These are phyloP conservation scores for Barnettozyma salicaria DNA, from an alignment of 805 yeast species.

Conservation along the genomic window DNA sequence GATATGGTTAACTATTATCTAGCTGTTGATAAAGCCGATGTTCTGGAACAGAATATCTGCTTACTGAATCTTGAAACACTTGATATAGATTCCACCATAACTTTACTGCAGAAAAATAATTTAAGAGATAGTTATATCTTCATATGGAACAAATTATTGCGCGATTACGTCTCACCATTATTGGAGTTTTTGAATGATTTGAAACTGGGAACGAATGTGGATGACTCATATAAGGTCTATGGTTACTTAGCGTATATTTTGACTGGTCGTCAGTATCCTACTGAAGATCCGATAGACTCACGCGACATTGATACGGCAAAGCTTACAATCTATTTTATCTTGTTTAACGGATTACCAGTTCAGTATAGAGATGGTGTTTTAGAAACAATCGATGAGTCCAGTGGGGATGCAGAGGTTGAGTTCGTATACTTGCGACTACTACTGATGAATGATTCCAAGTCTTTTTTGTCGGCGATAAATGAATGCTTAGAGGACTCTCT, in stretches of 20 bases:
- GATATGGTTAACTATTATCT: conserved; percentile 51
- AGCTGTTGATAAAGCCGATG: conserved; percentile 34
- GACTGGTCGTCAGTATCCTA: conserved; percentile 79
- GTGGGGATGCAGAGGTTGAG: conserved; percentile 28
- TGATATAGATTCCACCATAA: conserved; percentile 73
- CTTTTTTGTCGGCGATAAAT: conserved; percentile 61
- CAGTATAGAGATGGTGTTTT: conserved; percentile 18
- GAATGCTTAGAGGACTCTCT: conserved; percentile 79
- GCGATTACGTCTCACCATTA: conserved; percentile 70
- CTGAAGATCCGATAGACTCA: conserved; percentile 42
- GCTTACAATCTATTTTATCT: conserved; percentile 42
- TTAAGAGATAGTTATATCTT: conserved; percentile 60
- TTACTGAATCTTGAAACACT: conserved; percentile 58
- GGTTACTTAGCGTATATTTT: conserved; percentile 63
- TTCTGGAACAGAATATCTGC: conserved; percentile 64
- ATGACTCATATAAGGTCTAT: conserved; percentile 33
- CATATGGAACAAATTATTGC: conserved; percentile 63
- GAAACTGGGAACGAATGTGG: conserved; percentile 8
- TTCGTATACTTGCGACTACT: conserved; percentile 67
- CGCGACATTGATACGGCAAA: conserved; percentile 39
- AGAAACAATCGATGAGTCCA: conserved; percentile 28
- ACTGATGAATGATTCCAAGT: conserved; percentile 49
- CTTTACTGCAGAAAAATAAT: conserved; percentile 48
- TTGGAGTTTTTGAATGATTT: conserved; percentile 45
- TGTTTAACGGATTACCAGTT: conserved; percentile 53